A percentile compares a stretch with the other conserved stretches of the same genome.
Conservation (phyloP, 257 asterid species). For the Rauvolfia tetraphylla region DNA sequence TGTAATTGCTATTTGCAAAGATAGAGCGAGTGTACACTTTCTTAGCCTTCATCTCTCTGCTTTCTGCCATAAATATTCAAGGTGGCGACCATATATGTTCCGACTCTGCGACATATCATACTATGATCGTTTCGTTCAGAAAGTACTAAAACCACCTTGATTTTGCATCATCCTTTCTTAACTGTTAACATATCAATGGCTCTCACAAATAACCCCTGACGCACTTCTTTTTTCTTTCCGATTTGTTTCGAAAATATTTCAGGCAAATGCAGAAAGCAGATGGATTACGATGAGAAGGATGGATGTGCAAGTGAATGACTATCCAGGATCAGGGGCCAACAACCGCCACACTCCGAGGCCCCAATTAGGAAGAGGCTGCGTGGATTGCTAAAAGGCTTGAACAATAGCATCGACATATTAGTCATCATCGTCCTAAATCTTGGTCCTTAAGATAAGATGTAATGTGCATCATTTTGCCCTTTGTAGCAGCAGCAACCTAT, state of each 20-base stretch:
- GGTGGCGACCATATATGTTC: no score
- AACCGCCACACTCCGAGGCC: constrained; percentile 65
- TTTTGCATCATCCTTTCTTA: background rate
- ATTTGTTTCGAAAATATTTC: constrained; percentile 4
- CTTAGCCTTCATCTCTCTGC: no score
- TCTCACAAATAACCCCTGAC: no score
- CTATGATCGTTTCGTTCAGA: no score
- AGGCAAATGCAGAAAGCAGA: constrained; percentile 28
- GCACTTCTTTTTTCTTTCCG: background rate
- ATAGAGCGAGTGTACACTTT: no score
- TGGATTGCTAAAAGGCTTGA: constrained; percentile 29
- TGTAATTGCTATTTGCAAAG: no score
- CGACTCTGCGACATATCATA: no score
- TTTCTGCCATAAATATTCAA: no score
- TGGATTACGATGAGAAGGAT: constrained; percentile 26
- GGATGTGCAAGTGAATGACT: constrained; percentile 52
- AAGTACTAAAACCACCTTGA: background rate
- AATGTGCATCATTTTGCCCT: background rate
- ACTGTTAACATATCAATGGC: no score
- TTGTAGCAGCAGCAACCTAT: background rate
- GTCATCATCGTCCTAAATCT: background rate
- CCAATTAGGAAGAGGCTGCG: constrained; percentile 34
- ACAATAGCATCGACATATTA: background rate
- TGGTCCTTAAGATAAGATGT: background rate
- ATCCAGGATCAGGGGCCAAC: constrained; percentile 74